A percentile compares a stretch with the other conserved stretches of the same genome.
These are phyloP conservation scores for Stipa capillata DNA, from an alignment of 176 grass and related monocot genomes.

Conservation along the genomic window DNA sequence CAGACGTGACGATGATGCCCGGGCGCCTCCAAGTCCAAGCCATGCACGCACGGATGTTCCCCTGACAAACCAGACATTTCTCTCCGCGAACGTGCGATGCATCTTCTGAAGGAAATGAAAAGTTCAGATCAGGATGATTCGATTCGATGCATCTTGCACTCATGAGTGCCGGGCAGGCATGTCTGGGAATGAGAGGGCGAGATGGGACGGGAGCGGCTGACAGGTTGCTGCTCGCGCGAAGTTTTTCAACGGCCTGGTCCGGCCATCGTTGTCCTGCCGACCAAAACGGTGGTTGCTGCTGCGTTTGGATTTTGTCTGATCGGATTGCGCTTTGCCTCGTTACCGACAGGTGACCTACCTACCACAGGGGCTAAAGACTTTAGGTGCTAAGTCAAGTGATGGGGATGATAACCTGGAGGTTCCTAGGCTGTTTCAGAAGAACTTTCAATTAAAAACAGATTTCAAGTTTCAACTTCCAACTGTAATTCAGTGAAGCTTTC, in stretches of 20 bases:
- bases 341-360: too few species aligned
- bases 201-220: not conserved
- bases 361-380: too few species aligned
- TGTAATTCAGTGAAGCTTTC: too few species aligned
- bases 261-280: not conserved
- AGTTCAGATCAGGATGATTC: not conserved
- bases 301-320: not conserved
- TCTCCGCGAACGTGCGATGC: slow-evolving; percentile 26
- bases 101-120: slow-evolving; percentile 22
- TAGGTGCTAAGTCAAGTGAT: too few species aligned
- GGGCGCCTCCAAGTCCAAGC: not conserved
- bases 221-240: not conserved
- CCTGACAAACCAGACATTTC: not conserved
- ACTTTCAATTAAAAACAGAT: too few species aligned
- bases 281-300: not conserved
- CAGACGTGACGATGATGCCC: slow-evolving; percentile 17
- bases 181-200: not conserved
- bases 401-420: too few species aligned
- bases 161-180: not conserved
- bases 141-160: slow-evolving; percentile 21
- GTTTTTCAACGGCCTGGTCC: too few species aligned
- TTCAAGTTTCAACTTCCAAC: too few species aligned
- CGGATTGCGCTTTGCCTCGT: not conserved
- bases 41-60: slow-evolving; percentile 20
- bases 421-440: too few species aligned